Evolutionary conservation across 2,329 filamentous ascomycete genomes (phyloP), one percentile per base, ranked within the genome.

Genomic region (Paraconiothyrium brasiliense): DNA sequence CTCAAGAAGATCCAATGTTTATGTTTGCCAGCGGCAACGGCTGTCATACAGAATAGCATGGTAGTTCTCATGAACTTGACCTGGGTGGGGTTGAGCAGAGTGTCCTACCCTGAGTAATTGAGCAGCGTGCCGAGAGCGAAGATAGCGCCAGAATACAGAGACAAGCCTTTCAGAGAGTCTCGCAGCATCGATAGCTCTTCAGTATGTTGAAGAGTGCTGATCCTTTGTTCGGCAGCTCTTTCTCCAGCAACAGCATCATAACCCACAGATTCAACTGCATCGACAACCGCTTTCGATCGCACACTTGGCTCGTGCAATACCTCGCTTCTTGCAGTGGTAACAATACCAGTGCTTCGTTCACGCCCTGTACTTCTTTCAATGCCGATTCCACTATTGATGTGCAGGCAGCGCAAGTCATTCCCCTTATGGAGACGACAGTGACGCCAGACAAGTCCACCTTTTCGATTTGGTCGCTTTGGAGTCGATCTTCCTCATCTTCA

Each of bases 361-460:
- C 58, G 4, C 58, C 58, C 1, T 54, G 14, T 9, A 63, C 13
- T 10, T 50, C 20, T 16, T 58, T 51, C n/a, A 63, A 27, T n/a
- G 54, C 48, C 2, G 54, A 34, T 43, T 60, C 58, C 10, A 63
- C 57, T 7, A 43, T 61, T 43, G 56, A 48, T 24, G 52, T 52
- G 43, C 66, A 67, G 10, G 64, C 62, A 20, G 44, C 60, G 50
- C 66, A 68, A 14, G 58, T 63, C 64, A 67, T 67, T 7, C 66
- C 64, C 14, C 24, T 35, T 16, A 68, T 62, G 11, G 43, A 60
- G 4, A 67, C 49, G 22, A 57, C 48, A 13, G 39, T 47, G 20
- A 55, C 54, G 9, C 34, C 39, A n/a, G 39, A 46, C n/a, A 39
- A 27, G 13, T 54, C 37, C 10, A 60, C 20, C 20, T 13, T 10